Evolutionary conservation across 2,329 filamentous ascomycete species (phyloP).

Genomic region (Botryotinia calthae): DNA sequence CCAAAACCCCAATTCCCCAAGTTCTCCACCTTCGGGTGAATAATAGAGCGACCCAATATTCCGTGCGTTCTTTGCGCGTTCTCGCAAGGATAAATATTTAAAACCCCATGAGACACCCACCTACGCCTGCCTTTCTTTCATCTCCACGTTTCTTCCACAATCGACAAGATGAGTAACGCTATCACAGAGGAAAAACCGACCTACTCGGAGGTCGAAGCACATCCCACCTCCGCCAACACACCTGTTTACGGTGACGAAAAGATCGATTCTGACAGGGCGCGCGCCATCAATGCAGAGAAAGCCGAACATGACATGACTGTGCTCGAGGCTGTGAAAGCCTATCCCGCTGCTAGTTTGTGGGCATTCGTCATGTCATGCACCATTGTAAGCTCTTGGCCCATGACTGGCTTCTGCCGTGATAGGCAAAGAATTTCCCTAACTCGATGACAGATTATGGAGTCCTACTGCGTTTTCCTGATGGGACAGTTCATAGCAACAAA

Average conservation of each 20-base stretch:
- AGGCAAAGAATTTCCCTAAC: not conserved
- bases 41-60: not conserved
- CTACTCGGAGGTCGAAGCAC: not conserved
- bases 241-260: not conserved
- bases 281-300: not conserved
- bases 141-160: not conserved
- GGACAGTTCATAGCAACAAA: not conserved
- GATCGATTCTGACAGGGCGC: not conserved
- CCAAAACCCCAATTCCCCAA: not conserved
- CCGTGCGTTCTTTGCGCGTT: not conserved
- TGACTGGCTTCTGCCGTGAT: not conserved
- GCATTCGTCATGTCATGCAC: not conserved
- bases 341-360: not conserved
- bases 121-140: not conserved
- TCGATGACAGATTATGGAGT: not conserved
- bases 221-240: not conserved
- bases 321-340: not conserved
- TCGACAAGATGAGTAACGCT: not conserved
- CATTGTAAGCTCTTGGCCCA: not conserved
- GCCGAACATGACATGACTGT: not conserved
- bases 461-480: not conserved
- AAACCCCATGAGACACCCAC: not conserved
- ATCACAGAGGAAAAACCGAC: not conserved
- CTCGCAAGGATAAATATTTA: not conserved
- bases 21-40: not conserved